Evolutionary conservation across 1,284 basidiomycete species (phyloP).

Genomic region (Fomitopsis betulina): DNA sequence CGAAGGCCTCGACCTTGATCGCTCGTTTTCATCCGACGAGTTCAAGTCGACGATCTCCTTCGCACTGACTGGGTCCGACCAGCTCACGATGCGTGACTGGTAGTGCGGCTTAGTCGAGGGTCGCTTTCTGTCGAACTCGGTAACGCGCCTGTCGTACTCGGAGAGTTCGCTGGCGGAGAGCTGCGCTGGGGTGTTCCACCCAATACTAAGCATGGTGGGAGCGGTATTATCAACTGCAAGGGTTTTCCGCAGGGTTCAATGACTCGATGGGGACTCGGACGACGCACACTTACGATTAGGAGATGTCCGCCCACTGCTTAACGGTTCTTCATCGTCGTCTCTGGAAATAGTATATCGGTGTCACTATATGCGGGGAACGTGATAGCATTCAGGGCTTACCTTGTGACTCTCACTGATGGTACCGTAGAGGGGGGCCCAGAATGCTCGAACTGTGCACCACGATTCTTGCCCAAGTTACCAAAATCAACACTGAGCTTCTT

Average conservation of each 20-base stretch:
- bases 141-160: slow-evolving; percentile 41
- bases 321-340: slow-evolving; percentile 56
- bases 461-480: slow-evolving; percentile 20
- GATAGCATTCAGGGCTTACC: slow-evolving; percentile 20
- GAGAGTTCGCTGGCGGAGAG: slow-evolving; percentile 40
- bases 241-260: neutral
- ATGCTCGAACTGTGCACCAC: slow-evolving; percentile 18
- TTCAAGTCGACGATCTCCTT: slow-evolving; percentile 20
- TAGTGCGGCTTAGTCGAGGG: slow-evolving; percentile 25
- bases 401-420: slow-evolving; percentile 32
- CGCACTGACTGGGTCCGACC: slow-evolving; percentile 49
- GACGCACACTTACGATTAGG: slow-evolving; percentile 48
- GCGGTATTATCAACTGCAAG: slow-evolving; percentile 23
- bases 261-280: neutral
- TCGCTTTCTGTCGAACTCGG: slow-evolving; percentile 42
- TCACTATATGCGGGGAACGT: neutral
- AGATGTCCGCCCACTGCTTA: slow-evolving; percentile 72
- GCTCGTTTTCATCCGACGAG: slow-evolving; percentile 15
- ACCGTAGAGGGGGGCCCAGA: slow-evolving; percentile 18
- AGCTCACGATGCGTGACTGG: slow-evolving; percentile 42
- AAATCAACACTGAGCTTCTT: slow-evolving; percentile 37
- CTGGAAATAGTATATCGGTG: slow-evolving; percentile 14
- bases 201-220: slow-evolving; percentile 37
- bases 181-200: slow-evolving; percentile 28
- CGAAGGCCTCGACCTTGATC: slow-evolving; percentile 1